These are phyloP conservation scores for Lipomyces yarrowii DNA, from an alignment of 1,139 yeast genomes.

Conservation along the genomic window DNA sequence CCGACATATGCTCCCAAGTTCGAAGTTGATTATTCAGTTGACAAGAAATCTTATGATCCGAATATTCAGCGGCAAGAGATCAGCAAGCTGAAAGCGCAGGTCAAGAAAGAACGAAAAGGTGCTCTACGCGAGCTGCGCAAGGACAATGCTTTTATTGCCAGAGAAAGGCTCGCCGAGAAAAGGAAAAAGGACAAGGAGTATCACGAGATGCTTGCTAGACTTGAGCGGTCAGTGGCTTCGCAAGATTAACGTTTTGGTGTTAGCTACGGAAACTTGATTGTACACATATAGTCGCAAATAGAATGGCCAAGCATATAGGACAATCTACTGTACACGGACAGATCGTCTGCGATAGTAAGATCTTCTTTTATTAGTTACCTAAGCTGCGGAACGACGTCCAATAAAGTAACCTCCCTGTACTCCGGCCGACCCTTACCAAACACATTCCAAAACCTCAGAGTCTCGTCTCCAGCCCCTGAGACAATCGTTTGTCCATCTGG, in stretches of 20 bases:
- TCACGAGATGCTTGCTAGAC: conserved; percentile 85
- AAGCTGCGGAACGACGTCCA: conserved; percentile 30
- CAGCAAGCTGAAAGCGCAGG: conserved; percentile 75
- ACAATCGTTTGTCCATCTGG: conserved; percentile 98
- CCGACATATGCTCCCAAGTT: conserved; percentile 87
- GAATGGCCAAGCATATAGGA: background rate
- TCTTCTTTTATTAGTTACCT: conserved; percentile 10
- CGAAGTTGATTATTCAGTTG: conserved; percentile 95
- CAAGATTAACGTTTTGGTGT: conserved; percentile 5
- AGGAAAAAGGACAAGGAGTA: conserved; percentile 74
- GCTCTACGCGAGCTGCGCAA: conserved; percentile 88
- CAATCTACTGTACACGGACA: background rate
- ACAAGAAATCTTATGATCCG: conserved; percentile 86
- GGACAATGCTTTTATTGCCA: conserved; percentile 82
- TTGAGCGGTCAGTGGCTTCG: conserved; percentile 60
- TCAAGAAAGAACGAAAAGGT: conserved; percentile 89
- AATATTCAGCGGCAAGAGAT: conserved; percentile 81
- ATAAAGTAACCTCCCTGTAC: conserved; percentile 25
- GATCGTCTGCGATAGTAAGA: background rate
- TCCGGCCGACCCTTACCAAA: conserved; percentile 32
- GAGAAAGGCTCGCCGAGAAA: conserved; percentile 81
- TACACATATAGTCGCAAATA: conserved; percentile 43
- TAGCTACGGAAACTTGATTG: background rate
- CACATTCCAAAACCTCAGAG: conserved; percentile 56
- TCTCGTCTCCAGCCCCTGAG: conserved; percentile 98